These are phyloP conservation scores for Paspalum notatum DNA, from an alignment of 176 grass and related monocot species.

Conservation along the genomic window DNA sequence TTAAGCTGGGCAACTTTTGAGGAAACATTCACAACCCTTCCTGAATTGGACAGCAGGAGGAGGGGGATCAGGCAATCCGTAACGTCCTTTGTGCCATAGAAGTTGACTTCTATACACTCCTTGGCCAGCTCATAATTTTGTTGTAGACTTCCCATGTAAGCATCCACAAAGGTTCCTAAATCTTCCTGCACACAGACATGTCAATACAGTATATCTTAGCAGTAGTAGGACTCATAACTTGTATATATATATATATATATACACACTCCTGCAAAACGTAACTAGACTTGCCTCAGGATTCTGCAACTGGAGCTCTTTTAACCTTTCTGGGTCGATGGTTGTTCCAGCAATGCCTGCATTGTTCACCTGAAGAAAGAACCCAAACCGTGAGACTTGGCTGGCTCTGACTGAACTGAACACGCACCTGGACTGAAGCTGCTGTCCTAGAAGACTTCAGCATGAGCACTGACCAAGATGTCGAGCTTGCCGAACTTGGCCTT, in stretches of 20 bases:
- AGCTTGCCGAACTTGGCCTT: conserved; percentile 45
- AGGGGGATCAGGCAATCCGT: conserved; percentile 52
- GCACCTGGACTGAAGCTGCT: not conserved
- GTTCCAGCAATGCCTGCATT: conserved; percentile 42
- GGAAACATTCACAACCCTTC: conserved; percentile 57
- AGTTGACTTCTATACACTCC: conserved; percentile 58
- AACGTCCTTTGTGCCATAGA: conserved; percentile 48
- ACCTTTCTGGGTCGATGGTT: conserved; percentile 26
- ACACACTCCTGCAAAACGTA: too few relatives aligned
- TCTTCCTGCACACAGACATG: not conserved
- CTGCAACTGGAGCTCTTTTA: conserved; percentile 21
- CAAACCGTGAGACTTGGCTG: not conserved
- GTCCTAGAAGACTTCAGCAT: not conserved
- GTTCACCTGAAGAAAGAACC: conserved; percentile 36
- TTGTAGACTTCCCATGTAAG: conserved; percentile 16
- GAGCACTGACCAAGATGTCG: conserved; percentile 41
- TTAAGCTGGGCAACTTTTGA: conserved; percentile 39
- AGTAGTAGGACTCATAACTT: too few relatives aligned
- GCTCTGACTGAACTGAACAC: not conserved
- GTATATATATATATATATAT: too few relatives aligned
- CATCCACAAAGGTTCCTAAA: not conserved
- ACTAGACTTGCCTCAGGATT: conserved; percentile 22
- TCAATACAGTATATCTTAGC: not conserved
- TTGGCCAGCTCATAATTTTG: conserved; percentile 56
- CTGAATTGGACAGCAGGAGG: conserved; percentile 49